Evolutionary conservation across 495 filamentous ascomycete genomes (phyloP), one percentile per base, ranked within the genome.

Genomic region (Aspergillus taichungensis): DNA sequence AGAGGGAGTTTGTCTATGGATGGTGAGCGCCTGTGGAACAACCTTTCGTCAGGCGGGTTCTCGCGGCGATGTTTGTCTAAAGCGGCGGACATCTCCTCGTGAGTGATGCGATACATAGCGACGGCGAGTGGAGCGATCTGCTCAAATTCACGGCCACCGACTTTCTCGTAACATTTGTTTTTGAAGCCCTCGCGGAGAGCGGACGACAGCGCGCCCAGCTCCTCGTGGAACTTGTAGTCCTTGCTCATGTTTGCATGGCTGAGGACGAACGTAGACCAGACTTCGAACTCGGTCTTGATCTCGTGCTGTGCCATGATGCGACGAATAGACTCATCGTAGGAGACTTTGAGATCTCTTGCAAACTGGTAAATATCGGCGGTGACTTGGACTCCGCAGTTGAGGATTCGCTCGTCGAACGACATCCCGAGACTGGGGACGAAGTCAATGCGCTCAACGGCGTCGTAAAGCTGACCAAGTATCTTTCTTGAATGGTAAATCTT

Each of bases 241-340:
- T 75, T 74, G 24, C 70, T 74, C 13, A 78, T 71, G 5, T 72
- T 68, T 7, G 81, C 79, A 52, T 86, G 86, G 7, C 72, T 71
- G 33, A 97, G 67, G 3, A 90, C 79, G 56, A 95, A 97, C 2
- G 82, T 79, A 0, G 88, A 83, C 79, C 80, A 95, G 3, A 91
- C 73, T 61, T 99, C 94, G 42, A 95, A 96, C 55, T 99, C 92
- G 9, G 86, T 95, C 10, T 66, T 66, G 40, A 97, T 87, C 30
- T 83, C 87, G 50, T 88, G 80, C 53, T 95, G 88, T 1, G 83
- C 82, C 84, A 95, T 87, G 30, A 95, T 74, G 11, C 88, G 77
- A 8, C 76, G 78, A 56, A 97, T 75, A 0, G 78, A 77, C 14
- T 70, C 69, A 59, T 99, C 92, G 45, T 96, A 95, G 30, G 82